Percentiles rank a stretch among this genome's conserved stretches.
Conservation (phyloP, 257 asterid genomes). For the Parsonsia alboflavescens region DNA sequence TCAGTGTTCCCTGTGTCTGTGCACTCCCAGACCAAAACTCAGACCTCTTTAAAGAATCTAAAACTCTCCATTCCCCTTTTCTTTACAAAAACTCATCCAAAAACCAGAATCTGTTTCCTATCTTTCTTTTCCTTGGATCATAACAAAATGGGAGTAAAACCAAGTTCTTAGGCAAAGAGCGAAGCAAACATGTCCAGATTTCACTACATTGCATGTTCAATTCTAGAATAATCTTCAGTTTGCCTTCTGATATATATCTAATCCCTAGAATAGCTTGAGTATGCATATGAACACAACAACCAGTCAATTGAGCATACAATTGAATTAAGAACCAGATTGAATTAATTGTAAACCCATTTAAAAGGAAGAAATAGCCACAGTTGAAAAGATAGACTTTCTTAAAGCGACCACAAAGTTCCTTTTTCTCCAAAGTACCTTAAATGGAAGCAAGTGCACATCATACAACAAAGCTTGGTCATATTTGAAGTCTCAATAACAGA, state of each 20-base stretch:
- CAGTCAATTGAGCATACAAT: neutral
- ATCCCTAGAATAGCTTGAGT: conserved; percentile 2
- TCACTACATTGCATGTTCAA: neutral
- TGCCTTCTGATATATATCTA: neutral
- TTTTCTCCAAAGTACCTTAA: neutral
- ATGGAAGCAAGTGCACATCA: neutral
- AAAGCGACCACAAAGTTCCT: neutral
- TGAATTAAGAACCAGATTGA: neutral
- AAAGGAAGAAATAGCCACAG: conserved; percentile 1
- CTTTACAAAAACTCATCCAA: neutral
- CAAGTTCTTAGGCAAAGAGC: neutral
- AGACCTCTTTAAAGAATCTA: too few species aligned
- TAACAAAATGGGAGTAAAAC: neutral
- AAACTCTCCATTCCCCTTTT: neutral
- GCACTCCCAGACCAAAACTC: too few species aligned
- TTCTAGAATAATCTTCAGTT: conserved; percentile 1
- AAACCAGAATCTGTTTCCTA: neutral
- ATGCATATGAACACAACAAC: neutral
- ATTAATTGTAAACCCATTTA: neutral
- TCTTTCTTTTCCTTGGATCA: neutral
- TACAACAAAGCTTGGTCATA: neutral
- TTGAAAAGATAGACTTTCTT: neutral
- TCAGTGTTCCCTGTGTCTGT: too few species aligned
- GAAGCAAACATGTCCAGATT: neutral
- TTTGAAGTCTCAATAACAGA: neutral